Evolutionary conservation across 78 protist genomes (phyloP), one percentile per base, ranked within the genome.

Genomic region (Dictyostelium firmibasis): DNA sequence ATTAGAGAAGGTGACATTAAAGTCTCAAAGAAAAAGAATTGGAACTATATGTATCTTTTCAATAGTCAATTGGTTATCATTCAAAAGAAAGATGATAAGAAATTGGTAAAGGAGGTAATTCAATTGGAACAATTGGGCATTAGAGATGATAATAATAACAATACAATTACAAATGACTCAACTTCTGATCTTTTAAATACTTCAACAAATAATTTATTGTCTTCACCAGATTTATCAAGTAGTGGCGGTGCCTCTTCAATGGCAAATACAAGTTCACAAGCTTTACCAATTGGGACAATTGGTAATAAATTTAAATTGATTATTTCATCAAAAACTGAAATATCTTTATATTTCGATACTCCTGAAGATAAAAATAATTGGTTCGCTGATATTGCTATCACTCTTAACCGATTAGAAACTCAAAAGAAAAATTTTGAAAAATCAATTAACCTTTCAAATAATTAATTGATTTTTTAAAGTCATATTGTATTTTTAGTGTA

Each of bases 1-100:
- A 57, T 82, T 31, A 13, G 86, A 16, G 47, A 82, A 9, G 86
- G 86, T 57, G 86, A 82, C 14, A 36, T 50, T 57, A 82, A n/a
- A 35, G 29, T 82, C 31, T 50, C 43, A 29, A 82, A 82, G 38
- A 82, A 82, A 35, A 82, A 82, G 31, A 82, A 20, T 47, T 82
- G 86, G 86, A 82, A 82, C 60, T 82, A 57, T 60, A 57, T 82
- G 75, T 82, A 82, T 60, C 25, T 82, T 7, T 82, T 82, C 47
- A 82, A 82, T 60, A 57, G 60, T 60, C 86, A 82, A 33, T 35
- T 82, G 11, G 75, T 82, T 35, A 82, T 82, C 16, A 35, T 82
- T 82, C 76, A 82, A 82, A 57, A 43, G 35, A 50, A 50, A 43
- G 77, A 31, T 60, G 70, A 50, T 16, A 82, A 25, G 8, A 82